phyloP scores from a whole-genome alignment of 225 moss, liverwort and hornwort species.

The Polytrichum formosum region DNA sequence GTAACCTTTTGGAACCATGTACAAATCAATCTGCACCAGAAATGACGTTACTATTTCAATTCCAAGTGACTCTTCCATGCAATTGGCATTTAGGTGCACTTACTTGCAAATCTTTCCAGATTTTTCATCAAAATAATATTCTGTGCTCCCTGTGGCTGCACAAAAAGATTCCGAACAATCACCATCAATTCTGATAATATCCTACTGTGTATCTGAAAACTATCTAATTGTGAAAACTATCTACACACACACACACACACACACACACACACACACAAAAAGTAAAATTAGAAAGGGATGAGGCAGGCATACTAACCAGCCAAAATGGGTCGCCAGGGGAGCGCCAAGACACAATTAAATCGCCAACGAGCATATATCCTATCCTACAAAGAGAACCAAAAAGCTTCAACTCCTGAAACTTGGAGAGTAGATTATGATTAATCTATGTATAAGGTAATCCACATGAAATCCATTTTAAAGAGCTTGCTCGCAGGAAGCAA shows the following conservation, averaged over 20 bases:
- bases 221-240: neutral
- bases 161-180: neutral
- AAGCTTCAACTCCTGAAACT: neutral
- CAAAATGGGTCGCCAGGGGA: constrained; percentile 97
- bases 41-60: no score
- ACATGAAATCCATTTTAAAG: constrained; percentile 3
- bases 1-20: no score
- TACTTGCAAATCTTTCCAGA: constrained; percentile 93
- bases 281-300: neutral
- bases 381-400: constrained; percentile 48
- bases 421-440: no score
- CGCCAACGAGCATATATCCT: constrained; percentile 90
- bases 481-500: no score
- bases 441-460: neutral
- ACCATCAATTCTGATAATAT: no score
- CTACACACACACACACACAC: no score
- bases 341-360: constrained; percentile 81
- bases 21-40: no score
- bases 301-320: constrained; percentile 45
- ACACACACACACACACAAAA: no score
- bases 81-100: constrained; percentile 10
- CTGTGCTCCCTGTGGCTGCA: constrained; percentile 94
- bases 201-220: neutral
- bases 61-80: no score
- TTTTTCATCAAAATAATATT: constrained; percentile 78